A percentile compares a stretch with the other conserved stretches of the same genome.
Conservation (phyloP, 768 basidiomycete genomes). For the Baorangia bicolor region DNA sequence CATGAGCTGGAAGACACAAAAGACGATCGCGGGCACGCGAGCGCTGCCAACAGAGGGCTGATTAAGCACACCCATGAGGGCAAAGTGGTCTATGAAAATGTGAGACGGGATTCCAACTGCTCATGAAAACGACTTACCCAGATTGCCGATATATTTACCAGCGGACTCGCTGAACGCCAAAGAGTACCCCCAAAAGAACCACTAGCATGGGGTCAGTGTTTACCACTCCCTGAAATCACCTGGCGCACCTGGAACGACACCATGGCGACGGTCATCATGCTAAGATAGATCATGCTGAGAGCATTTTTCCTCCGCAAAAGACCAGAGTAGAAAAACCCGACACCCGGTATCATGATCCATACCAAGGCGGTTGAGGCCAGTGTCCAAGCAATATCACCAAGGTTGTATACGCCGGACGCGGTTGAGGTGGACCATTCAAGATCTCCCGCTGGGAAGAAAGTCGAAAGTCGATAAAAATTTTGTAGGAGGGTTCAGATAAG, state of each 20-base stretch:
- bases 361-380: slow-evolving; percentile 77
- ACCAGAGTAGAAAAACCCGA: slow-evolving; percentile 90
- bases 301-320: slow-evolving; percentile 93
- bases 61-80: slow-evolving; percentile 72
- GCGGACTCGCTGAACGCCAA: slow-evolving; percentile 84
- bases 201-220: slow-evolving; percentile 42
- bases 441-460: slow-evolving; percentile 35
- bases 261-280: slow-evolving; percentile 72
- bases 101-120: not conserved
- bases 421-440: slow-evolving; percentile 30
- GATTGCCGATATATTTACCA: slow-evolving; percentile 76
- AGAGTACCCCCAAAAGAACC: slow-evolving; percentile 98
- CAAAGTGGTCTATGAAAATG: slow-evolving; percentile 68
- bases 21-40: slow-evolving; percentile 71
- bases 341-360: slow-evolving; percentile 82
- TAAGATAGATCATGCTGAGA: slow-evolving; percentile 82
- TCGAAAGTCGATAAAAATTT: not conserved
- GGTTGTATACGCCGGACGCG: slow-evolving; percentile 43
- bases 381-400: slow-evolving; percentile 71
- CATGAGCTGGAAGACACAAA: slow-evolving; percentile 87
- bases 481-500: too few relatives aligned
- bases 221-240: slow-evolving; percentile 33
- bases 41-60: slow-evolving; percentile 71
- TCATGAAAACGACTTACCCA: slow-evolving; percentile 52
- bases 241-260: slow-evolving; percentile 82